Percentiles rank a stretch among this genome's conserved stretches.
phyloP scores from a whole-genome alignment of 192 early-diverging fungal species.

The Backusella australiensis region DNA sequence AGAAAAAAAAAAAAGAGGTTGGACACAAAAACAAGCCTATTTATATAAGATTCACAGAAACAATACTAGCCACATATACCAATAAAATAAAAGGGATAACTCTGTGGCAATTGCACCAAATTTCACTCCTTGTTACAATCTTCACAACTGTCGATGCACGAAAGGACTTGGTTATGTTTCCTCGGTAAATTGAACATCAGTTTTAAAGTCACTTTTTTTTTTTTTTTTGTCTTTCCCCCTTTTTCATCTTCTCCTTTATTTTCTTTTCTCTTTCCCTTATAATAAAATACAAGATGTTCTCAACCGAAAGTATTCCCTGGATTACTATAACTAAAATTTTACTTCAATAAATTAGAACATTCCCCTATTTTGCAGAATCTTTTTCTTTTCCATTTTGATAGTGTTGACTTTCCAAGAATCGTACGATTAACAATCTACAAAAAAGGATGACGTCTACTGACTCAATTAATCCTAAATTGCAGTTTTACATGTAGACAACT shows the following conservation, averaged over 20 bases:
- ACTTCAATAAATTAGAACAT: not conserved
- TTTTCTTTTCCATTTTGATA: not conserved
- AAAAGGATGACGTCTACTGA: not conserved
- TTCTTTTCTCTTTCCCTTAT: not conserved
- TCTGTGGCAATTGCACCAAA: not conserved
- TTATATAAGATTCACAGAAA: not conserved
- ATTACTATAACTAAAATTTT: not conserved
- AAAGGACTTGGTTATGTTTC: not conserved
- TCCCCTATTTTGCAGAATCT: not conserved
- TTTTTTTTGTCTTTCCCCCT: not conserved
- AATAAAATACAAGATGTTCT: not conserved
- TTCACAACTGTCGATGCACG: not conserved
- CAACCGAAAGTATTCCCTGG: not conserved
- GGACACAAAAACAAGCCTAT: not conserved
- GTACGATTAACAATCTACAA: not conserved
- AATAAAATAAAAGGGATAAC: not conserved
- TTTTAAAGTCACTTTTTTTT: not conserved
- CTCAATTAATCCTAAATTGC: not conserved
- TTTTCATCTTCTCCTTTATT: not conserved
- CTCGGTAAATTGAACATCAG: slow-evolving; percentile 4
- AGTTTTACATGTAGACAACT: not conserved
- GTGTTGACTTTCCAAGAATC: not conserved
- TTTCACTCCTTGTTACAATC: not conserved
- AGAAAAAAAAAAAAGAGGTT: not conserved
- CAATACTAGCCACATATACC: not conserved